Conservation (phyloP, 192 early-diverging fungal genomes). For the Coemansia sp. region DNA sequence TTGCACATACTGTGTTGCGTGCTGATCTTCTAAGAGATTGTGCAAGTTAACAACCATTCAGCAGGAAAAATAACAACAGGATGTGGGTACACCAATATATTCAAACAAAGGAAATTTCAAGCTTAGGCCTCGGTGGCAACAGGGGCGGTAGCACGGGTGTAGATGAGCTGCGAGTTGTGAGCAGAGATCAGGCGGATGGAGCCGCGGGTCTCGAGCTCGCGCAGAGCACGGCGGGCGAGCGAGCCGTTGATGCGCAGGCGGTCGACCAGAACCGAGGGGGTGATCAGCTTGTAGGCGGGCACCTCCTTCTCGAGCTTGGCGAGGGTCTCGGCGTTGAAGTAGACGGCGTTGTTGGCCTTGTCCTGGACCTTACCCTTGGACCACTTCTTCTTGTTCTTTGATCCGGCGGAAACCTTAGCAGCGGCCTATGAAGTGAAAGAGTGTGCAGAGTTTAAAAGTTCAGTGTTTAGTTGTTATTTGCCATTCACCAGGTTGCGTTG, state of each 20-base stretch:
- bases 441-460: background rate
- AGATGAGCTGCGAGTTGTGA: conserved; percentile 91
- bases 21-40: background rate
- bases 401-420: conserved; percentile 29
- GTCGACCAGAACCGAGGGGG: conserved; percentile 97
- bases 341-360: conserved; percentile 99
- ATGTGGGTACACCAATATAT: conserved; percentile 2
- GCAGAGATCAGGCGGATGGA: conserved; percentile 87
- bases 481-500: background rate
- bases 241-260: conserved; percentile 98
- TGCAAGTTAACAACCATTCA: background rate
- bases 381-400: conserved; percentile 88
- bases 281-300: conserved; percentile 99
- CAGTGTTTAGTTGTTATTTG: background rate
- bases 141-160: conserved; percentile 56
- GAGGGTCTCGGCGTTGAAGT: conserved; percentile 95
- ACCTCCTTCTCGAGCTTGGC: conserved; percentile 99
- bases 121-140: conserved; percentile 38
- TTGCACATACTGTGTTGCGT: no score
- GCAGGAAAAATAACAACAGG: no score
- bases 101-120: conserved; percentile 3
- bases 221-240: conserved; percentile 91
- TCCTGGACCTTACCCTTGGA: conserved; percentile 99
- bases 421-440: conserved; percentile 25
- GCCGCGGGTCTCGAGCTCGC: conserved; percentile 89